Evolutionary conservation across 208 protist genomes (phyloP).

Genomic region (Entamoeba moshkovskii): DNA sequence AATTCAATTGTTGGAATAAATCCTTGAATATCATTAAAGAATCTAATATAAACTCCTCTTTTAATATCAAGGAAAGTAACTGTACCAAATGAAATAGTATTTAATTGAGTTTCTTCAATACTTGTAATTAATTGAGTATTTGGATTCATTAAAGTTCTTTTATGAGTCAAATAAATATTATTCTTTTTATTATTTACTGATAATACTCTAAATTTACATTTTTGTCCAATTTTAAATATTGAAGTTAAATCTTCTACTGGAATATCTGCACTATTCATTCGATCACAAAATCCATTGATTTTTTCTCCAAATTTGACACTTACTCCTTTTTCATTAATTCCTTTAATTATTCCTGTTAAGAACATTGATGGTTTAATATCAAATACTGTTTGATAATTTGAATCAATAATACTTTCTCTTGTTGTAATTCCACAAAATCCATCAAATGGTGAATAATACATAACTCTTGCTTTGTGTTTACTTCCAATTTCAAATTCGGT

Average conservation of each 20-base stretch:
- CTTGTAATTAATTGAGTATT: neutral
- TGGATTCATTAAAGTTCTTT: neutral
- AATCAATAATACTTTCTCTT: too few relatives aligned
- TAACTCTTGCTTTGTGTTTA: neutral
- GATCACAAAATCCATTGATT: neutral
- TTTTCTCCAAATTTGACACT: neutral
- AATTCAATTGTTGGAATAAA: neutral
- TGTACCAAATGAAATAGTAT: neutral
- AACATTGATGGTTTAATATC: too few relatives aligned
- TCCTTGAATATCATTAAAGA: neutral
- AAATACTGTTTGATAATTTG: too few relatives aligned
- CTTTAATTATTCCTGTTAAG: neutral
- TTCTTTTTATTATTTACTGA: neutral
- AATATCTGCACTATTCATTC: neutral
- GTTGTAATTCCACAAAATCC: neutral
- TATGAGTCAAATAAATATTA: neutral
- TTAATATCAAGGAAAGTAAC: neutral
- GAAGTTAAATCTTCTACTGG: neutral
- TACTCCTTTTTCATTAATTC: neutral
- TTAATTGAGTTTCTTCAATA: neutral
- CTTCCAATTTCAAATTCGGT: neutral
- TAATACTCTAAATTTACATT: neutral
- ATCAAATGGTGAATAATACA: neutral
- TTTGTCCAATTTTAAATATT: neutral
- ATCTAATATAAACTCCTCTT: neutral